phyloP scores from a whole-genome alignment of 2,329 filamentous ascomycete species.

The Fusarium heterosporum region DNA sequence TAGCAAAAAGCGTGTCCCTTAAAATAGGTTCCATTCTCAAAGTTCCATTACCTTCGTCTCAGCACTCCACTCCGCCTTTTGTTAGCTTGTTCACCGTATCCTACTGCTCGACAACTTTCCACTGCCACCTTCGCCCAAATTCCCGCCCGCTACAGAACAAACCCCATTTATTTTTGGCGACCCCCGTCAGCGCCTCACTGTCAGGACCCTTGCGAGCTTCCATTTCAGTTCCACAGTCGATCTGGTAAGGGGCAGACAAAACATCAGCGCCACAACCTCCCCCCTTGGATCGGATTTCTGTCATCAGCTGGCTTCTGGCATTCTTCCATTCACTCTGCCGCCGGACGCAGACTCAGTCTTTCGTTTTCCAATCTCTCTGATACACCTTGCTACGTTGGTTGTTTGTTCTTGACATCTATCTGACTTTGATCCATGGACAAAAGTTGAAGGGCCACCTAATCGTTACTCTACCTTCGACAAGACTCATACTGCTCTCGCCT shows the following conservation, averaged over 20 bases:
- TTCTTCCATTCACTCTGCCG: slow-evolving; percentile 42
- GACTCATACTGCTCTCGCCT: slow-evolving; percentile 14
- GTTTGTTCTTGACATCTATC: slow-evolving; percentile 25
- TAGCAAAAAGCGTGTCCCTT: slow-evolving; percentile 26
- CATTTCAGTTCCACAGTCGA: slow-evolving; percentile 34
- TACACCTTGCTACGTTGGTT: slow-evolving; percentile 21
- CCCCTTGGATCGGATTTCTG: slow-evolving; percentile 40
- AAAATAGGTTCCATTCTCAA: slow-evolving; percentile 32
- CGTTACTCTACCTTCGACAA: slow-evolving; percentile 27
- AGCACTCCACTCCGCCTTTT: slow-evolving; percentile 18
- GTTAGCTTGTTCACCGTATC: neutral
- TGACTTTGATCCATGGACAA: slow-evolving; percentile 35
- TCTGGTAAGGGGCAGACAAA: slow-evolving; percentile 42
- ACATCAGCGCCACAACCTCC: slow-evolving; percentile 44
- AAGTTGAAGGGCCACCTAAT: slow-evolving; percentile 43
- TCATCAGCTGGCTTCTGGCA: slow-evolving; percentile 43
- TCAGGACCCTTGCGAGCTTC: slow-evolving; percentile 38
- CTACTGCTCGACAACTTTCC: slow-evolving; percentile 8
- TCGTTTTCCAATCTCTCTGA: slow-evolving; percentile 32
- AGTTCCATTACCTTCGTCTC: slow-evolving; percentile 16
- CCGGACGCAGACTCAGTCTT: slow-evolving; percentile 35
- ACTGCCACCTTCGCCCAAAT: slow-evolving; percentile 15
- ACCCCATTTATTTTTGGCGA: slow-evolving; percentile 40
- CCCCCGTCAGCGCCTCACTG: slow-evolving; percentile 34
- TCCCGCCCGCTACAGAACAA: slow-evolving; percentile 19